Base-by-base conservation (phyloP, 2,329 filamentous ascomycete species). In the Fusarium verrucosum region DNA sequence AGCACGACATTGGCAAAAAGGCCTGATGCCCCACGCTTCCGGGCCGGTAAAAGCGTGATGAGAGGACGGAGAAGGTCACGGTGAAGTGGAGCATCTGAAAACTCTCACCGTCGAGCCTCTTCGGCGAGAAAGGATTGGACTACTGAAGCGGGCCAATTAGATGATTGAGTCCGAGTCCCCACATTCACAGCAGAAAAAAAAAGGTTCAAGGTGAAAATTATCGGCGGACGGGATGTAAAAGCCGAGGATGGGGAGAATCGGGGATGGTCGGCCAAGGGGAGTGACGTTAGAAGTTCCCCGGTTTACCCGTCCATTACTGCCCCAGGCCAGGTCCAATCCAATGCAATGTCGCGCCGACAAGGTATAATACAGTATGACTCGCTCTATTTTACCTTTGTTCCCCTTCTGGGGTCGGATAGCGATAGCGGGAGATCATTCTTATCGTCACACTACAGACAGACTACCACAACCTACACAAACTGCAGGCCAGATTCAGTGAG, bases 21-120 rank as follows among this genome's bases (percentile, higher is more conserved):
- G 57, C 61, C 65, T 64, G 57, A 66, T 73, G 73, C 74, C 71
- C 73, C 73, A 73, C 69, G 65, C 53, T 45, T 8, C 70, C 65
- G 70, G 69, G 57, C 69, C 66, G 69, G 69, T 55, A 55, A 60
- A 57, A 50, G 22, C 11, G 32, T 44, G 25, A 51, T 32, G 28
- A 32, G 28, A 32, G 30, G 35, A 65, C 56, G 42, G 62, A 58
- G 37, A 53, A 50, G 28, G 53, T 45, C 55, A 67, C 58, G 58
- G 68, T 66, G 68, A 70, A 57, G 64, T 68, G 66, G 66, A 61
- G 52, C 47, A 46, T 47, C 51, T 65, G 43, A 58, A 66, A 70
- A 68, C 65, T 66, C 68, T 70, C 68, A 70, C 68, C 66, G 60
- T 70, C 58, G 52, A 69, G 61, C 68, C 37, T 59, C 49, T 60